Base-by-base conservation (phyloP, 345 rosid species). In the Gossypium turneri region DNA sequence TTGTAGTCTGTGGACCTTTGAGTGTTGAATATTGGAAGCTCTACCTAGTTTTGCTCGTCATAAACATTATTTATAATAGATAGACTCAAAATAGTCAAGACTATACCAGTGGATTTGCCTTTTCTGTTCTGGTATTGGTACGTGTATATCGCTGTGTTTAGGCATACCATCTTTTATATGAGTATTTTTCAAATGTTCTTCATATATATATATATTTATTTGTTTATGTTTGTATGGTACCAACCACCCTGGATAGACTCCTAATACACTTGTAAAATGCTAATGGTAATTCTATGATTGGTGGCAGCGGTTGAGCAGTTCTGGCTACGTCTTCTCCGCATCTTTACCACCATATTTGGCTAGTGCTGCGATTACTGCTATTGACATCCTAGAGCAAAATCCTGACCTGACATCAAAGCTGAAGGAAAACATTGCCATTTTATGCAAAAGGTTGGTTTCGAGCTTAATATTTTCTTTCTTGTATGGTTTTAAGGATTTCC, bases 291-390 rank as follows among this genome's bases (percentile, higher is more conserved):
- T 45, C 58, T 73, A 57, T 66, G 7, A 68, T 67, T 34, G 59
- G 34, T 79, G 57, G 62, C 89, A 94, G 99, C 90, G 98, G 64
- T 77, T 95, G 84, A 91, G 97, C 88, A 93, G 98, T 78, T 90
- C 93, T 70, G 99, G 98, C 45, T 93, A 95, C 73, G 93, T 91
- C 78, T 95, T 93, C 82, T 94, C 98, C 72, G 99, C 99, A 44
- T 95, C 99, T 70, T 84, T 92, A 81, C 98, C 98, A 63, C 98
- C 98, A 12, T 94, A 93, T 76, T 94, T 92, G 57, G 97, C 98
- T 29, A 88, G 88, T 78, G 98, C 96, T 76, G 98, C 98, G 50
- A 90, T 94, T 73, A 91, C 98, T 58, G 98, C 98, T 53, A 89
- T 94, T 58, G 89, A 90, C 79, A 79, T 94, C 70, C 83, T 94